Base-by-base conservation (phyloP, 441 rosid genomes). In the Hypseocharis bilobata region DNA sequence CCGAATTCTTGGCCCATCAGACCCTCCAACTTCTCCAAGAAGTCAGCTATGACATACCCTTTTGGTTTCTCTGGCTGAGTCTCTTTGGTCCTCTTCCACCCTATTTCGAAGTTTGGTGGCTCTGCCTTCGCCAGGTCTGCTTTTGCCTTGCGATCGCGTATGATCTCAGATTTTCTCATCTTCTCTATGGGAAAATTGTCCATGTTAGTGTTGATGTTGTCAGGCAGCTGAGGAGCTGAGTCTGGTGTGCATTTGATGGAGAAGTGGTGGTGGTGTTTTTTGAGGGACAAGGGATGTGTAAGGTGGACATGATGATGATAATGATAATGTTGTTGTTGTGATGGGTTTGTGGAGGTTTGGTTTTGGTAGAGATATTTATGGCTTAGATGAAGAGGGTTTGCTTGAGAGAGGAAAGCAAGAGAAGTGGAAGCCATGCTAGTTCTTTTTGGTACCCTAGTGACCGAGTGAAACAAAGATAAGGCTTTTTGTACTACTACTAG, bases 21-120 rank as follows among this genome's bases (percentile, higher is more conserved):
- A 26, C 60, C 85, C 78, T 78, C 88, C 51, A 92, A 52, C 62
- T 89, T 89, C 74, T 81, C 89, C 72, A 92, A 66, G 68, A 89
- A 92, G 62, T 89, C 98, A 86, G 86, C 87, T 63, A 92, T 83
- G 64, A 81, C 88, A 63, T 82, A 79, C 65, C 96, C 98, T 65
- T 64, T 81, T 0, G 98, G 94, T 70, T 83, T 84, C 89, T 88
- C 90, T 28, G 78, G 40, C 72, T 71, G 75, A 13, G 86, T 86
- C 77, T 64, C 80, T 69, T 86, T 86, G 1, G 85, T 92, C 71
- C 98, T 80, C 61, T 68, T 88, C 98, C 98, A 89, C 7, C 96
- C 96, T 2, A 92, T 75, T 72, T 92, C 89, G 32, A 83, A 78
- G 67, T 88, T 92, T 0, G 92, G 93, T 3, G 96, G 96, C 74